These are phyloP conservation scores for Avena atlantica DNA, from an alignment of 176 grass and related monocot genomes.

Conservation along the genomic window DNA sequence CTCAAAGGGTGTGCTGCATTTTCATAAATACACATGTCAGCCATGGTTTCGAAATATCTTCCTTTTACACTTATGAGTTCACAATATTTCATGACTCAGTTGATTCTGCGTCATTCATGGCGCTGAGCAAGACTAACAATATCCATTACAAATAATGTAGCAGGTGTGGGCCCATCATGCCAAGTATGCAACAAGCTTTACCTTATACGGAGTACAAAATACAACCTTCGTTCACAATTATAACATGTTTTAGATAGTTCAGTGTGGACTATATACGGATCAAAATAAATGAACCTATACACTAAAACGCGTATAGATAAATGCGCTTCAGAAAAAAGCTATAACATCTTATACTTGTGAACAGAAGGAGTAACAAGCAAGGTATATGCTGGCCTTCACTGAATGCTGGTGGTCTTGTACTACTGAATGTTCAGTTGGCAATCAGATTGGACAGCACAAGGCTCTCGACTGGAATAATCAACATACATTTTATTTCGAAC, in stretches of 20 bases:
- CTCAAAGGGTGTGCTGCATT: constrained; percentile 90
- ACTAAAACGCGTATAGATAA: too few species aligned
- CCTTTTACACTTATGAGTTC: constrained; percentile 16
- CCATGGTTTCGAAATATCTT: constrained; percentile 4
- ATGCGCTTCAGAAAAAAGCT: too few species aligned
- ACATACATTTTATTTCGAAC: background rate
- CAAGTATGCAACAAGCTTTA: background rate
- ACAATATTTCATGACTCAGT: background rate
- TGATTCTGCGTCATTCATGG: background rate
- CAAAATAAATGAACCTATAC: too few species aligned
- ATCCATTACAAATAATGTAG: background rate
- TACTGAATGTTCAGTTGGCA: background rate
- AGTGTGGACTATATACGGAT: too few species aligned
- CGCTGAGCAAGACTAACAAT: background rate
- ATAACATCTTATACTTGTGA: too few species aligned
- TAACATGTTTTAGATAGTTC: too few species aligned
- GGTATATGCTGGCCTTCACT: constrained; percentile 21
- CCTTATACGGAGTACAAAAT: background rate
- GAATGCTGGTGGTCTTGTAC: background rate
- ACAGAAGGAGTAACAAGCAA: background rate
- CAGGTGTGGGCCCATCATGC: background rate
- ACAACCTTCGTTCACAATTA: too few species aligned
- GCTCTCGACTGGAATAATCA: constrained; percentile 1
- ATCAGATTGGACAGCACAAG: background rate
- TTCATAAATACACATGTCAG: constrained; percentile 46